phyloP scores from a whole-genome alignment of 2,329 filamentous ascomycete species.

The Cladosporium sp. region DNA sequence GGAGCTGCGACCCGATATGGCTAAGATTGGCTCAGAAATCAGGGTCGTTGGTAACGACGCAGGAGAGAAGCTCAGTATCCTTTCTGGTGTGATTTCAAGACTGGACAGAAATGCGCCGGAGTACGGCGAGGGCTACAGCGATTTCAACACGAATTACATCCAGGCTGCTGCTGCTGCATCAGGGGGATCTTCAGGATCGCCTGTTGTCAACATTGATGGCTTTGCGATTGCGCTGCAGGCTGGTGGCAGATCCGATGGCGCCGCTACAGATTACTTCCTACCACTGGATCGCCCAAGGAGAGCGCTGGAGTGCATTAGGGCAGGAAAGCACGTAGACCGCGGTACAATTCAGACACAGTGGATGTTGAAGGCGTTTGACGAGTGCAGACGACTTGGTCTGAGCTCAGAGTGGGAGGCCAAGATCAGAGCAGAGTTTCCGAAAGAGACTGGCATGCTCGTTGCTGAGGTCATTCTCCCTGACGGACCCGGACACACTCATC shows the following conservation, averaged over 20 bases:
- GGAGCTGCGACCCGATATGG: constrained; percentile 76
- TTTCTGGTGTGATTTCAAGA: constrained; percentile 94
- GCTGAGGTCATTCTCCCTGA: constrained; percentile 91
- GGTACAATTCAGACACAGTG: constrained; percentile 99
- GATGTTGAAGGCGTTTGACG: constrained; percentile 94
- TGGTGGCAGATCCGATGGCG: constrained; percentile 87
- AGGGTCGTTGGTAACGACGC: constrained; percentile 97
- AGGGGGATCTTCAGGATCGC: constrained; percentile 95
- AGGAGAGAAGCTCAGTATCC: constrained; percentile 94
- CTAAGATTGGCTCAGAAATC: constrained; percentile 86
- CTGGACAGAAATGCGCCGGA: constrained; percentile 95
- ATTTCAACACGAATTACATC: constrained; percentile 96
- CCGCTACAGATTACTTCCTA: constrained; percentile 95
- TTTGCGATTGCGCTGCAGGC: constrained; percentile 89
- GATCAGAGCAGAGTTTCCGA: constrained; percentile 76
- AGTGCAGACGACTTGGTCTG: constrained; percentile 84
- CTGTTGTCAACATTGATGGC: constrained; percentile 92
- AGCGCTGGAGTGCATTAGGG: constrained; percentile 79
- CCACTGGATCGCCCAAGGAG: constrained; percentile 85
- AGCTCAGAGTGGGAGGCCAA: constrained; percentile 80
- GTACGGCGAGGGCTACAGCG: constrained; percentile 95
- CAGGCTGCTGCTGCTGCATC: constrained; percentile 96
- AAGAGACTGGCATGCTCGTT: constrained; percentile 94
- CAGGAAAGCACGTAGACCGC: constrained; percentile 69
- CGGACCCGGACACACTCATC: constrained; percentile 78